Evolutionary conservation across 805 yeast species (phyloP).

Genomic region (Candida alai): DNA sequence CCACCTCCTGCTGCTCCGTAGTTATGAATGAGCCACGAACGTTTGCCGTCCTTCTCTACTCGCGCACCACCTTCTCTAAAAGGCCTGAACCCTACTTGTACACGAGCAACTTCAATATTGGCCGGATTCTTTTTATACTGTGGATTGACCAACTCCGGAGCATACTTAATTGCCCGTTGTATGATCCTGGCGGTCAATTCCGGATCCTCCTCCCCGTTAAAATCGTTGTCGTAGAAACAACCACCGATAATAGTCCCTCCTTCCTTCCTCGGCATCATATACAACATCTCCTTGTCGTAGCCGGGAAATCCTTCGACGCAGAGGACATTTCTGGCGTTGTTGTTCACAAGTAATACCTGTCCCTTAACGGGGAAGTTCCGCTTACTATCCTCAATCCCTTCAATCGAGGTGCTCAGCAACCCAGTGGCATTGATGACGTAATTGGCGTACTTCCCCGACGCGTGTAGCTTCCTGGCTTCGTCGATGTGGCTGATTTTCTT

Average conservation of each 20-base stretch:
- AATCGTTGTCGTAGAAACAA: constrained; percentile 18
- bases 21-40: constrained; percentile 49
- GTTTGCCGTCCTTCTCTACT: constrained; percentile 25
- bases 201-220: constrained; percentile 28
- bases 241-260: constrained; percentile 75
- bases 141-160: constrained; percentile 36
- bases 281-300: constrained; percentile 43
- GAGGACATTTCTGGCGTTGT: constrained; percentile 28
- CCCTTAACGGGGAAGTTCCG: constrained; percentile 54
- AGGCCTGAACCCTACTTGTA: constrained; percentile 38
- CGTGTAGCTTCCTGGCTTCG: constrained; percentile 46
- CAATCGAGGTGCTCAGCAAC: constrained; percentile 39
- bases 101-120: constrained; percentile 27
- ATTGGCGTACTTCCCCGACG: constrained; percentile 40
- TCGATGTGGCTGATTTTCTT: constrained; percentile 36
- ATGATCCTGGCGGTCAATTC: constrained; percentile 46
- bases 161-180: constrained; percentile 38
- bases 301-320: constrained; percentile 33
- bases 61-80: constrained; percentile 33
- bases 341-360: constrained; percentile 51
- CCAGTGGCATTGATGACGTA: constrained; percentile 60
- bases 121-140: constrained; percentile 21
- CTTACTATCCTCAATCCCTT: constrained; percentile 42
- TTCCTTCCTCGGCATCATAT: constrained; percentile 67
- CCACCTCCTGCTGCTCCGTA: constrained; percentile 79